Percentiles rank a stretch among this genome's conserved stretches.
Conservation (phyloP, 2,329 filamentous ascomycete species). For the Venturia asperata region DNA sequence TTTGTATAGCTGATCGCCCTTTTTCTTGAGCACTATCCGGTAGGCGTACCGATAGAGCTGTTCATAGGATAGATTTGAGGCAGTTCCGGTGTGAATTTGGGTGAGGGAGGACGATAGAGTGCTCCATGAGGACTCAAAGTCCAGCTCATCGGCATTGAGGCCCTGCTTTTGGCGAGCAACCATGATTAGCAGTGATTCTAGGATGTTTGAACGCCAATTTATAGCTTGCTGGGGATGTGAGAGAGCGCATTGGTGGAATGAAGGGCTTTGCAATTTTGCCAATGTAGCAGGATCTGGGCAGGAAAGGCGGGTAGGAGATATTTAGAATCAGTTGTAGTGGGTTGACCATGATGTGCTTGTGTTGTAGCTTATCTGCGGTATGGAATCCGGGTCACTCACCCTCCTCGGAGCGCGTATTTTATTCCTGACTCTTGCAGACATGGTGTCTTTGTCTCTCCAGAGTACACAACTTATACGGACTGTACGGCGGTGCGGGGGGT, state of each 20-base stretch:
- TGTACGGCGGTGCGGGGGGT: not conserved
- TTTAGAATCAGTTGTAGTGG: not conserved
- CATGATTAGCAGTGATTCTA: slow-evolving; percentile 2
- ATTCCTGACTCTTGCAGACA: slow-evolving; percentile 3
- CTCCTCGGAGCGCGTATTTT: slow-evolving; percentile 19
- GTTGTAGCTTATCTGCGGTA: slow-evolving; percentile 8
- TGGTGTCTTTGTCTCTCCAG: not conserved
- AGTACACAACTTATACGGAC: not conserved
- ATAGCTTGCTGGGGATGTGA: not conserved
- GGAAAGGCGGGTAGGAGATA: not conserved
- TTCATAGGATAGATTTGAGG: slow-evolving; percentile 85
- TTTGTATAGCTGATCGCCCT: slow-evolving; percentile 73
- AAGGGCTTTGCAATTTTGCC: not conserved
- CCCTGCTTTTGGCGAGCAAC: slow-evolving; percentile 7
- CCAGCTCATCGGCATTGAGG: slow-evolving; percentile 49
- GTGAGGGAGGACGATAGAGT: slow-evolving; percentile 67
- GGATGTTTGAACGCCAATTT: not conserved
- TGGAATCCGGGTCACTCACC: slow-evolving; percentile 7
- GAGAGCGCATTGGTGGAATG: not conserved
- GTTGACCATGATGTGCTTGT: not conserved
- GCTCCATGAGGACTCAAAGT: slow-evolving; percentile 82
- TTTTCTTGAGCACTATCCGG: slow-evolving; percentile 84
- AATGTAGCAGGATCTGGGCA: not conserved
- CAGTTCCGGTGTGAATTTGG: slow-evolving; percentile 89
- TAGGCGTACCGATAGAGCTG: slow-evolving; percentile 91